Conservation (phyloP, 192 early-diverging fungal species). For the Linderina pennispora region DNA sequence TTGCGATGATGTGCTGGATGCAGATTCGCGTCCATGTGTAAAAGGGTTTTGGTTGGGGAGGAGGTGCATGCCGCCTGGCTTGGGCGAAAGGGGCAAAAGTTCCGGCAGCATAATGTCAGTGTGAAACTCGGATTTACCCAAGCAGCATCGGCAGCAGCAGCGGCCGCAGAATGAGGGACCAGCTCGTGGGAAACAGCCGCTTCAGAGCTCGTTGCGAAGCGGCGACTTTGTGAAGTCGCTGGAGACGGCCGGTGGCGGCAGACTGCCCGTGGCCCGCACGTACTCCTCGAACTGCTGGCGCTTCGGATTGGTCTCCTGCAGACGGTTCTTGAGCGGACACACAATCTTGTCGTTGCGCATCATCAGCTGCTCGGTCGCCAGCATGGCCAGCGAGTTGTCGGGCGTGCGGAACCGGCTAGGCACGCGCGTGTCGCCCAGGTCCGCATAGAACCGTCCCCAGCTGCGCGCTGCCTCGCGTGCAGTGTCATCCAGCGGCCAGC, state of each 20-base stretch:
- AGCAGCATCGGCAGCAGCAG: too few relatives aligned
- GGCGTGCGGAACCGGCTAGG: slow-evolving; percentile 39
- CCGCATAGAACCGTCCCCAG: slow-evolving; percentile 31
- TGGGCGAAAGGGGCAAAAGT: too few relatives aligned
- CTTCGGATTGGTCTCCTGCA: slow-evolving; percentile 34
- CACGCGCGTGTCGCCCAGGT: slow-evolving; percentile 32
- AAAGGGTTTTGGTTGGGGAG: too few relatives aligned
- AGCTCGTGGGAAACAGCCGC: too few relatives aligned
- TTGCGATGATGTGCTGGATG: too few relatives aligned
- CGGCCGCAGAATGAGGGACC: too few relatives aligned
- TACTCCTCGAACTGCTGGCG: slow-evolving; percentile 37
- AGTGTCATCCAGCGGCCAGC: slow-evolving; percentile 35
- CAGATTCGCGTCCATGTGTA: too few relatives aligned
- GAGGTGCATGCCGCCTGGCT: too few relatives aligned
- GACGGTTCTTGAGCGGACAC: slow-evolving; percentile 46
- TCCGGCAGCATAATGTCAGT: too few relatives aligned
- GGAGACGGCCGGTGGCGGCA: slow-evolving; percentile 10
- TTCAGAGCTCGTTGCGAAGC: slow-evolving; percentile 14
- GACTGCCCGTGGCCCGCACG: slow-evolving; percentile 25
- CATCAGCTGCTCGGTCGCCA: slow-evolving; percentile 46
- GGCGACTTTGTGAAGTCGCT: slow-evolving; percentile 8
- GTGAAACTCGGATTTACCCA: too few relatives aligned
- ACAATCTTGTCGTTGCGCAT: slow-evolving; percentile 44
- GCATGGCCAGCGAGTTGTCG: slow-evolving; percentile 32
- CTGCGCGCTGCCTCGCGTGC: slow-evolving; percentile 2